These are phyloP conservation scores for barley (Hordeum vulgare) DNA, from an alignment of 176 grass and related monocot species.

Conservation along the genomic window DNA sequence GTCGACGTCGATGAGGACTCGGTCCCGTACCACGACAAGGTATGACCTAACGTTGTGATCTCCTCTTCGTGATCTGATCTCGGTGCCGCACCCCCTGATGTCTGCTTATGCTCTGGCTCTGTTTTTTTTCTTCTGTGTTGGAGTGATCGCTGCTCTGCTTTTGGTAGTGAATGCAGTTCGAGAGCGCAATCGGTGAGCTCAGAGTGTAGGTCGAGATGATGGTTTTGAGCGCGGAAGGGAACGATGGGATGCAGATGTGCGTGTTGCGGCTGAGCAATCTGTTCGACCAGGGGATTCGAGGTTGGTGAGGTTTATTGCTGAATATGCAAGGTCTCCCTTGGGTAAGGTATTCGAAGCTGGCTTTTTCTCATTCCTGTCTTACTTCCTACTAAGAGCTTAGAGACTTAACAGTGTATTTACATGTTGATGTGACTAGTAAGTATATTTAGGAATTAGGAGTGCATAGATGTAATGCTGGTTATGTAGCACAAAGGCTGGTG, in stretches of 20 bases:
- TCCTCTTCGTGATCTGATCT: background rate
- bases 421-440: constrained; percentile 1
- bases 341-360: constrained; percentile 52
- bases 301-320: constrained; percentile 47
- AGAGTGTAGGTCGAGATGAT: constrained; percentile 76
- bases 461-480: background rate
- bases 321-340: constrained; percentile 45
- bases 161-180: constrained; percentile 40
- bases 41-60: too few species aligned
- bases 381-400: background rate
- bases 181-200: constrained; percentile 52
- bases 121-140: background rate
- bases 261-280: constrained; percentile 76
- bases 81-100: background rate
- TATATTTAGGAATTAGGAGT: background rate
- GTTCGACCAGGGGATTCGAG: constrained; percentile 68
- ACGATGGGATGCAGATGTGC: constrained; percentile 55
- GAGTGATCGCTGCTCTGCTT: background rate
- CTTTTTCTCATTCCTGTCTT: background rate
- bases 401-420: background rate
- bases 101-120: background rate
- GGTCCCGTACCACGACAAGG: constrained; percentile 60
- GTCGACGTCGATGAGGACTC: constrained; percentile 44
- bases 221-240: constrained; percentile 62
- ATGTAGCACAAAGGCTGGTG: background rate